A percentile compares a stretch with the other conserved stretches of the same genome.
phyloP scores from a whole-genome alignment of 148 eudicot genomes.

The Vaccinium macrocarpon region DNA sequence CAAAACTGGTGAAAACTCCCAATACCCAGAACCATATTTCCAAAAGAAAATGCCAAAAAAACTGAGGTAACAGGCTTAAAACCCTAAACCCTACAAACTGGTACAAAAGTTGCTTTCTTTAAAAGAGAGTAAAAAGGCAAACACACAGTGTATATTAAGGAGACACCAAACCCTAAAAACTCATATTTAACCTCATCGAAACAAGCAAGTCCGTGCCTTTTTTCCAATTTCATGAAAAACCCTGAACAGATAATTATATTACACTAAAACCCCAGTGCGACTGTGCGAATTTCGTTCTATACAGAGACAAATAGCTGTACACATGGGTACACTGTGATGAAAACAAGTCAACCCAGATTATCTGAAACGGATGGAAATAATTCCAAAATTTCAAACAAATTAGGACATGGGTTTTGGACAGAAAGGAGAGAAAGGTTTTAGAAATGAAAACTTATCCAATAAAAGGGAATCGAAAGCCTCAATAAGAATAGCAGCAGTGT shows the following conservation, averaged over 20 bases:
- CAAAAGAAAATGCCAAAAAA: not conserved
- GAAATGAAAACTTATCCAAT: slow-evolving; percentile 2
- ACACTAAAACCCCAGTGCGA: not conserved
- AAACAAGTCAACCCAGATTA: not conserved
- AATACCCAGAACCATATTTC: not conserved
- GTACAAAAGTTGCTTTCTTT: not conserved
- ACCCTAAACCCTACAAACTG: slow-evolving; percentile 50
- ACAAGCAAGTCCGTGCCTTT: not conserved
- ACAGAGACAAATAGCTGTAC: not conserved
- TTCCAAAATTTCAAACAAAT: slow-evolving; percentile 19
- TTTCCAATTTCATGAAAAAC: not conserved
- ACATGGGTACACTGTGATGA: not conserved
- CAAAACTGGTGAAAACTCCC: not conserved
- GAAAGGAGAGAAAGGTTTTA: slow-evolving; percentile 26
- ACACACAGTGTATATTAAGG: not conserved
- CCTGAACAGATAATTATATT: not conserved
- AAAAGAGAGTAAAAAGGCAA: not conserved
- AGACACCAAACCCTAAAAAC: slow-evolving; percentile 17
- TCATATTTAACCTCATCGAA: slow-evolving; percentile 28
- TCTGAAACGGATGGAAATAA: not conserved
- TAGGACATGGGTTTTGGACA: slow-evolving; percentile 2
- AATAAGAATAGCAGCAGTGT: not conserved
- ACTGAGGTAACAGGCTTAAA: slow-evolving; percentile 26
- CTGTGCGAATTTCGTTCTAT: not conserved
- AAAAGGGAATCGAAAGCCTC: slow-evolving; percentile 7